phyloP scores from a whole-genome alignment of 2,329 filamentous ascomycete genomes.

The Epicoccum nigrum region DNA sequence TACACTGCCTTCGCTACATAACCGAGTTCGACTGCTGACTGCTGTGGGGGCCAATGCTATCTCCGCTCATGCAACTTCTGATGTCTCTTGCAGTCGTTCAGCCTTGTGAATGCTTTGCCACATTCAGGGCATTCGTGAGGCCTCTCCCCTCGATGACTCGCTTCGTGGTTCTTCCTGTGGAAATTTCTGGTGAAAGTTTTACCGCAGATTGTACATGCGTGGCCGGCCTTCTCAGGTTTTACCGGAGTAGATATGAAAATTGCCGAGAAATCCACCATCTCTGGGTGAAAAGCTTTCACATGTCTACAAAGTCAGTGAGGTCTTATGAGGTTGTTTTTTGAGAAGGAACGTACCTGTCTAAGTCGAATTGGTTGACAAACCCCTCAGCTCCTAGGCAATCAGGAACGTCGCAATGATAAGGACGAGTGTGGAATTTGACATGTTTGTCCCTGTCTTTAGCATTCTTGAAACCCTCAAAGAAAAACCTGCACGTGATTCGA shows the following conservation, averaged over 20 bases:
- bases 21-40: background rate
- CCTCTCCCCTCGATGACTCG: constrained; percentile 45
- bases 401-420: constrained; percentile 46
- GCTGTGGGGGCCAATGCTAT: constrained; percentile 8
- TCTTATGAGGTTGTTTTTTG: background rate
- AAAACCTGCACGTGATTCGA: constrained; percentile 51
- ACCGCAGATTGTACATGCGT: constrained; percentile 45
- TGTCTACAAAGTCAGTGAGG: constrained; percentile 14
- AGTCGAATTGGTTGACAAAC: constrained; percentile 50
- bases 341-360: constrained; percentile 30
- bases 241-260: constrained; percentile 18
- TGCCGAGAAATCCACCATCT: constrained; percentile 29
- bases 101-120: constrained; percentile 34
- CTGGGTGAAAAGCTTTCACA: constrained; percentile 33
- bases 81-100: constrained; percentile 27
- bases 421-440: constrained; percentile 49
- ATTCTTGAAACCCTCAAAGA: constrained; percentile 51
- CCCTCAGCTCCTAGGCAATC: constrained; percentile 49
- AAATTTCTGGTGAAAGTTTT: constrained; percentile 50
- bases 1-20: constrained; percentile 14
- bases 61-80: no score
- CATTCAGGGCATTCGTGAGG: constrained; percentile 32
- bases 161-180: constrained; percentile 45
- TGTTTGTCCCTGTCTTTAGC: constrained; percentile 44
- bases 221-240: constrained; percentile 25